A percentile compares a stretch with the other conserved stretches of the same genome.
phyloP scores from a whole-genome alignment of 2,329 filamentous ascomycete species.

The Epichloe baconii region DNA sequence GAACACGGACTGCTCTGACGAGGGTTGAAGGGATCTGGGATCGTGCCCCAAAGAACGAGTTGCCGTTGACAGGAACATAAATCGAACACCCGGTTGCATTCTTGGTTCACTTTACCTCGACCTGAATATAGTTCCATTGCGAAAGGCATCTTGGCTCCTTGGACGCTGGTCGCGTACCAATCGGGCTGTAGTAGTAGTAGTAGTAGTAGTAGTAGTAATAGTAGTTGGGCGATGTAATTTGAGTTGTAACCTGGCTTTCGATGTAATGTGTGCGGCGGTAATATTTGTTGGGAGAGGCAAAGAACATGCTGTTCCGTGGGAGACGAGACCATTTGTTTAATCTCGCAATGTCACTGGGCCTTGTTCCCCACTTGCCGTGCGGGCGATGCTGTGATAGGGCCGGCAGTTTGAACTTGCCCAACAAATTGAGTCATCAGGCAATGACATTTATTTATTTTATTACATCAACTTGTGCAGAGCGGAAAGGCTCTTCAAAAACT shows the following conservation, averaged over 20 bases:
- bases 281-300: neutral
- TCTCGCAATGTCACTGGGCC: neutral
- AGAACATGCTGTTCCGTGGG: neutral
- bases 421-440: neutral
- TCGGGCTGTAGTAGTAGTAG: neutral
- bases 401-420: neutral
- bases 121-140: conserved; percentile 22
- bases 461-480: neutral
- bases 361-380: neutral
- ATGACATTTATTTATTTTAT: neutral
- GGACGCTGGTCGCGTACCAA: conserved; percentile 10
- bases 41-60: neutral
- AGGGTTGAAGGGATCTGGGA: too few relatives aligned
- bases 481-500: too few relatives aligned
- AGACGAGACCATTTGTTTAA: neutral
- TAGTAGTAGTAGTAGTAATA: neutral
- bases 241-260: too few relatives aligned
- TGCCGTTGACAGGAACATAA: conserved; percentile 5
- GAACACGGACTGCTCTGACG: too few relatives aligned
- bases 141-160: conserved; percentile 16
- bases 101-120: conserved; percentile 34
- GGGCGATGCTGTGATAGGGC: conserved; percentile 1
- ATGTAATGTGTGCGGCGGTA: neutral
- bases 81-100: conserved; percentile 34
- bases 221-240: neutral